Conservation (phyloP, 2,329 filamentous ascomycete species). For the Pyrenochaeta sp. region DNA sequence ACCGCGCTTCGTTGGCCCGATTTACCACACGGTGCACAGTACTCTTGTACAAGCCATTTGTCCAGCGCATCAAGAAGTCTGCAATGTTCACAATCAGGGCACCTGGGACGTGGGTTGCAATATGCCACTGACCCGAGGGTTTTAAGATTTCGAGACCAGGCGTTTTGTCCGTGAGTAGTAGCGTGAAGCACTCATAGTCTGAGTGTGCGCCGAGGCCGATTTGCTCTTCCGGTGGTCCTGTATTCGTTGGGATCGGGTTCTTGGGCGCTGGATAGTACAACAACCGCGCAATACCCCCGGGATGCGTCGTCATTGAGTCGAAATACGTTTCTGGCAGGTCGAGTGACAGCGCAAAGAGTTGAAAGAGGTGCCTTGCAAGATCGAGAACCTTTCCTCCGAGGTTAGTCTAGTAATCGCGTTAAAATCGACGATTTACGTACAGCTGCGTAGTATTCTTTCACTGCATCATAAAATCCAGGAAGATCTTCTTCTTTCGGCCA, state of each 20-base stretch:
- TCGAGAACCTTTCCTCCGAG: slow-evolving; percentile 34
- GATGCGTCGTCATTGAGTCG: slow-evolving; percentile 50
- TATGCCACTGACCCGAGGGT: slow-evolving; percentile 38
- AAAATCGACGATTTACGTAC: slow-evolving; percentile 18
- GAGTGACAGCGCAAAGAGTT: slow-evolving; percentile 51
- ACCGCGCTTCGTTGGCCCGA: slow-evolving; percentile 45
- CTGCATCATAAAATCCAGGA: slow-evolving; percentile 47
- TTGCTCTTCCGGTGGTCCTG: slow-evolving; percentile 22
- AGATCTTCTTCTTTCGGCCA: slow-evolving; percentile 51
- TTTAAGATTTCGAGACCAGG: slow-evolving; percentile 46
- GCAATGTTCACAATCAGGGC: slow-evolving; percentile 62
- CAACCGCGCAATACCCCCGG: slow-evolving; percentile 50
- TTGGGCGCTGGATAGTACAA: slow-evolving; percentile 49
- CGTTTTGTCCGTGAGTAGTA: slow-evolving; percentile 37
- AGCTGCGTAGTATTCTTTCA: slow-evolving; percentile 50
- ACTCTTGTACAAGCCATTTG: slow-evolving; percentile 58
- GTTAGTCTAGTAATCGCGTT: background rate
- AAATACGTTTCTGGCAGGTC: slow-evolving; percentile 50
- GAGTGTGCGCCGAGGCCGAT: slow-evolving; percentile 51
- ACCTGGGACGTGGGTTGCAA: slow-evolving; percentile 48
- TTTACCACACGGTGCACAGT: slow-evolving; percentile 61
- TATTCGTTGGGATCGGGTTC: no score
- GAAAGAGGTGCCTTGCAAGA: slow-evolving; percentile 51
- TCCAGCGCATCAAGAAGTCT: slow-evolving; percentile 60
- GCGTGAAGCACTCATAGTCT: slow-evolving; percentile 45